Percentiles rank a stretch among this genome's conserved stretches.
These are phyloP conservation scores for Coemansia sp. DNA, from an alignment of 192 early-diverging fungal species.

Conservation along the genomic window DNA sequence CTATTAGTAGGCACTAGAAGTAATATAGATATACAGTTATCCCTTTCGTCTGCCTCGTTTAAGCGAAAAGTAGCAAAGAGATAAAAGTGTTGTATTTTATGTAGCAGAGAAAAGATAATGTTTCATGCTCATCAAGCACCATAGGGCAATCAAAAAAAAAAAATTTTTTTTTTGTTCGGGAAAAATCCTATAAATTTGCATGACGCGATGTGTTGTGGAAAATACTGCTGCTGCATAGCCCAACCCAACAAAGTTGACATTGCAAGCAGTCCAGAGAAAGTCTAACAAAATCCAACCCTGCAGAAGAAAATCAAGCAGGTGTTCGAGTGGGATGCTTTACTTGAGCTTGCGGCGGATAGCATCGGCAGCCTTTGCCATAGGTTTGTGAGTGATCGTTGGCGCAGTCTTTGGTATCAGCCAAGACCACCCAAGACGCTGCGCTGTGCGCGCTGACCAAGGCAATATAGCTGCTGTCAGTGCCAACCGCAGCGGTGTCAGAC, in stretches of 20 bases:
- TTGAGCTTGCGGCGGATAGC: slow-evolving; percentile 51
- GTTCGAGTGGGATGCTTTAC: background rate
- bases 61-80: background rate
- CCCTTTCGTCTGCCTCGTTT: background rate
- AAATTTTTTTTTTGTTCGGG: background rate
- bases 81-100: slow-evolving; percentile 11
- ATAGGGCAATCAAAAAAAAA: slow-evolving; percentile 8
- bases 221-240: background rate
- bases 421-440: slow-evolving; percentile 47
- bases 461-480: slow-evolving; percentile 46
- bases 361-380: slow-evolving; percentile 34
- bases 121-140: background rate
- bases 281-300: background rate
- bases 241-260: background rate
- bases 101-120: background rate
- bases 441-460: slow-evolving; percentile 53
- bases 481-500: slow-evolving; percentile 49
- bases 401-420: slow-evolving; percentile 55
- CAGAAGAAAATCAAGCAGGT: slow-evolving; percentile 3
- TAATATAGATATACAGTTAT: slow-evolving; percentile 9
- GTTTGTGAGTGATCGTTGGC: slow-evolving; percentile 37
- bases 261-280: background rate
- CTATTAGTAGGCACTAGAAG: slow-evolving; percentile 10
- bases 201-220: background rate
- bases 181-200: background rate